Percentiles rank a stretch among this genome's conserved stretches.
These are phyloP conservation scores for Larix sibirica DNA, from an alignment of 83 land plant genomes.

Conservation along the genomic window DNA sequence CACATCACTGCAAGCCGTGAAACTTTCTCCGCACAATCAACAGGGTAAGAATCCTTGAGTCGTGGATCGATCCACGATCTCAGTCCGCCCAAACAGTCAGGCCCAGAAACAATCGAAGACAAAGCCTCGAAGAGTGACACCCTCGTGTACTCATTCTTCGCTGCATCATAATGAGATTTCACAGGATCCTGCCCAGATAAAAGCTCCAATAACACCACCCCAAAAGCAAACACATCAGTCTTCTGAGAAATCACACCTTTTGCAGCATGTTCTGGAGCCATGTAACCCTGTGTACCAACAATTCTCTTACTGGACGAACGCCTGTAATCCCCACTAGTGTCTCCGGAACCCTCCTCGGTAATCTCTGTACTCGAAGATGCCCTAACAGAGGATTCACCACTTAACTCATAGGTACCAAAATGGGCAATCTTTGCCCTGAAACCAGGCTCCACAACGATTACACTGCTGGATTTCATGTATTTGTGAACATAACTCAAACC, in stretches of 20 bases:
- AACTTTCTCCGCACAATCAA: slow-evolving; percentile 29
- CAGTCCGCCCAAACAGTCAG: slow-evolving; percentile 18
- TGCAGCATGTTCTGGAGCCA: slow-evolving; percentile 40
- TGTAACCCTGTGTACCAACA: slow-evolving; percentile 41
- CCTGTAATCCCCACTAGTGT: slow-evolving; percentile 8
- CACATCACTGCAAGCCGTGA: slow-evolving; percentile 27
- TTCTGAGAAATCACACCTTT: slow-evolving; percentile 31
- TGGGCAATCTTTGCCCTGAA: slow-evolving; percentile 37
- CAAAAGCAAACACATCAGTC: slow-evolving; percentile 41
- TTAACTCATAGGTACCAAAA: slow-evolving; percentile 35
- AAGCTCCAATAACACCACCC: slow-evolving; percentile 42
- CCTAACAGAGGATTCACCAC: slow-evolving; percentile 23
- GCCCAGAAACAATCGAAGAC: slow-evolving; percentile 15
- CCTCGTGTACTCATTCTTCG: background rate
- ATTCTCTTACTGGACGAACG: slow-evolving; percentile 25
- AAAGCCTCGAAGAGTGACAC: slow-evolving; percentile 22
- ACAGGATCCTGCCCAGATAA: slow-evolving; percentile 36
- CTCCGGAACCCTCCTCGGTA: background rate
- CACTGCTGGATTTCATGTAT: slow-evolving; percentile 38
- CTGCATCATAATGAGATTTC: slow-evolving; percentile 12
- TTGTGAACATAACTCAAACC: slow-evolving; percentile 32
- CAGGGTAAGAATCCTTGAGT: slow-evolving; percentile 44
- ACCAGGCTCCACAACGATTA: slow-evolving; percentile 25
- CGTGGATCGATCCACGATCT: slow-evolving; percentile 35
- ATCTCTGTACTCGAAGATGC: slow-evolving; percentile 6